Conservation (phyloP, 495 filamentous ascomycete genomes). For the Aspergillus coremiiformis region DNA sequence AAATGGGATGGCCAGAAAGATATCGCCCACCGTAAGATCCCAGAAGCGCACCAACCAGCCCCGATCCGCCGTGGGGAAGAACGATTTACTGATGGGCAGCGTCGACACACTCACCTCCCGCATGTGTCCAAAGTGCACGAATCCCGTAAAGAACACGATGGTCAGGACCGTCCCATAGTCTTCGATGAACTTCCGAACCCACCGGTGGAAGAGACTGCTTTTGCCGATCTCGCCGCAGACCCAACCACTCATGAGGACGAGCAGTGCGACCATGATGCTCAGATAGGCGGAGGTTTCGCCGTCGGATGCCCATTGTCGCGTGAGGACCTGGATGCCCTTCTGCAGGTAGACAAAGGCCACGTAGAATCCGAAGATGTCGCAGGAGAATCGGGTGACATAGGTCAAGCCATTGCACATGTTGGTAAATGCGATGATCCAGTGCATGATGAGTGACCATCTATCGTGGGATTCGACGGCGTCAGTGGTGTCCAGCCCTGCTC, state of each 20-base stretch:
- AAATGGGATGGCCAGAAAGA: conserved; percentile 87
- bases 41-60: conserved; percentile 86
- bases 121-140: conserved; percentile 80
- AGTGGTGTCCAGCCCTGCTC: too few relatives aligned
- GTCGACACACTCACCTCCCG: conserved; percentile 52
- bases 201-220: conserved; percentile 62
- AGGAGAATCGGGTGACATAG: conserved; percentile 78
- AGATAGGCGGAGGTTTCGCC: conserved; percentile 63
- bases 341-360: conserved; percentile 82
- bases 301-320: conserved; percentile 47
- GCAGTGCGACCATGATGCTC: conserved; percentile 62
- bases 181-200: conserved; percentile 68
- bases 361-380: conserved; percentile 85
- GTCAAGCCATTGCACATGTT: conserved; percentile 74
- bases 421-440: conserved; percentile 69
- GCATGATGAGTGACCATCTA: conserved; percentile 72
- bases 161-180: conserved; percentile 81
- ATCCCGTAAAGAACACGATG: conserved; percentile 82
- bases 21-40: conserved; percentile 64
- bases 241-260: conserved; percentile 67
- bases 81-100: conserved; percentile 66
- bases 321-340: conserved; percentile 74
- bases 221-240: conserved; percentile 61
- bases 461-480: not conserved
- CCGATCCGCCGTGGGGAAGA: conserved; percentile 72